Evolutionary conservation across 2,329 filamentous ascomycete species (phyloP), one percentile per base, ranked within the genome.

Genomic region (Ophiostoma australiae): DNA sequence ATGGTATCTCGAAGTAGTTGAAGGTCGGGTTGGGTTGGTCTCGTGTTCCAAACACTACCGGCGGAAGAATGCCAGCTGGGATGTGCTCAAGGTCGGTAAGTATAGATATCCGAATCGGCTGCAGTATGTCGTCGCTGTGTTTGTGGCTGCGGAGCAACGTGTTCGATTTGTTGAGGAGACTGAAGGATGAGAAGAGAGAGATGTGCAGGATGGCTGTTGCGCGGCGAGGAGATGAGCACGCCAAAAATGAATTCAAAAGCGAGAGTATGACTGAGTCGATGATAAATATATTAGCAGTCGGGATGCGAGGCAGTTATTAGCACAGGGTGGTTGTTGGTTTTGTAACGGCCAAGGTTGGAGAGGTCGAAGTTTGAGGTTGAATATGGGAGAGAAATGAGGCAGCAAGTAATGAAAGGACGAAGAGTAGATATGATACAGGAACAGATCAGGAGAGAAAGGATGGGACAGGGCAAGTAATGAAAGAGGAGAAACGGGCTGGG

Each of bases 401-500:
- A 58, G 52, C 23, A 58, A 58, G n/a, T 8, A 33, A 33, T 17
- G 27, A 27, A 61, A 67, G 70, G 20, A 69, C 33, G 27, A 63
- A 66, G 52, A 33, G 66, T 61, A 70, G 27, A 55, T 48, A 52
- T 66, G 52, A 23, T 58, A 52, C 17, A 20, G 37, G 67, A 67
- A 67, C 65, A 67, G 67, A 67, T 61, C 65, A 67, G 66, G 44
- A 39, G 48, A 39, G 66, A 66, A 48, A 10, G 63, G 61, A 58
- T 35, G 31, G 33, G 33, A 65, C 61, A 65, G 61, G 61, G 61
- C 33, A 65, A 39, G 33, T 37, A 31, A 66, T 65, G 39, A 61
- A 69, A 52, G 68, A 68, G 41, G 68, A 70, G 70, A 72, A 48
- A 70, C 23, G 31, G 67, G 58, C 68, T 7, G 55, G 63, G 68